Evolutionary conservation across 306 rosid genomes (phyloP).

Genomic region (Lathyrus sativus): DNA sequence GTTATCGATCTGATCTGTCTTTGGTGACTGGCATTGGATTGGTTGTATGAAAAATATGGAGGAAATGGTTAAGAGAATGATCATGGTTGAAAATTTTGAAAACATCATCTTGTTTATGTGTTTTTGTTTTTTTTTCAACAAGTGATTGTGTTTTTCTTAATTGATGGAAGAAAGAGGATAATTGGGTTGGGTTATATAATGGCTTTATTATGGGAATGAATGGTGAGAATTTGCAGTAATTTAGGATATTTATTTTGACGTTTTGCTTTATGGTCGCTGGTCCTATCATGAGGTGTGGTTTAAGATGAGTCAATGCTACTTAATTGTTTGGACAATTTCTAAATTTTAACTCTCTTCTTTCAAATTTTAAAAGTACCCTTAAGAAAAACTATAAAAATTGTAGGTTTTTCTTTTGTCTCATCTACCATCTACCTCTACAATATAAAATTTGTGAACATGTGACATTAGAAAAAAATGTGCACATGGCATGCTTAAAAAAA

Average conservation of each 20-base stretch:
- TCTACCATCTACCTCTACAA: too few species aligned
- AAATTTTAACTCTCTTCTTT: neutral
- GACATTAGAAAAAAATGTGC: too few species aligned
- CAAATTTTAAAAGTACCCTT: too few species aligned
- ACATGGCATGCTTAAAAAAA: too few species aligned
- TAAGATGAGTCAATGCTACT: constrained; percentile 3
- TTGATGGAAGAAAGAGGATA: neutral
- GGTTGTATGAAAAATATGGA: neutral
- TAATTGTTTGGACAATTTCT: neutral
- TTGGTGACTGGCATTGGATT: neutral
- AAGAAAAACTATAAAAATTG: neutral
- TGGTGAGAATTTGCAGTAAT: neutral
- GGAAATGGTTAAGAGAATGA: neutral
- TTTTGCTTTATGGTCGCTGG: constrained; percentile 26
- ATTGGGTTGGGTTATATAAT: neutral
- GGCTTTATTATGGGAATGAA: neutral
- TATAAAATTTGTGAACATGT: too few species aligned
- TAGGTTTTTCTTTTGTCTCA: neutral
- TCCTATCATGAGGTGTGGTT: constrained; percentile 5
- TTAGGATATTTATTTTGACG: neutral
- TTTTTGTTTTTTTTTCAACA: too few species aligned
- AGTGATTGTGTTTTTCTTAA: neutral
- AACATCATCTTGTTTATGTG: constrained; percentile 12
- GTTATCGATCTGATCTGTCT: neutral
- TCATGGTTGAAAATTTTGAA: neutral